A percentile compares a stretch with the other conserved stretches of the same genome.
These are phyloP conservation scores for Kwoniella sp. DNA, from an alignment of 768 basidiomycete species.

Conservation along the genomic window DNA sequence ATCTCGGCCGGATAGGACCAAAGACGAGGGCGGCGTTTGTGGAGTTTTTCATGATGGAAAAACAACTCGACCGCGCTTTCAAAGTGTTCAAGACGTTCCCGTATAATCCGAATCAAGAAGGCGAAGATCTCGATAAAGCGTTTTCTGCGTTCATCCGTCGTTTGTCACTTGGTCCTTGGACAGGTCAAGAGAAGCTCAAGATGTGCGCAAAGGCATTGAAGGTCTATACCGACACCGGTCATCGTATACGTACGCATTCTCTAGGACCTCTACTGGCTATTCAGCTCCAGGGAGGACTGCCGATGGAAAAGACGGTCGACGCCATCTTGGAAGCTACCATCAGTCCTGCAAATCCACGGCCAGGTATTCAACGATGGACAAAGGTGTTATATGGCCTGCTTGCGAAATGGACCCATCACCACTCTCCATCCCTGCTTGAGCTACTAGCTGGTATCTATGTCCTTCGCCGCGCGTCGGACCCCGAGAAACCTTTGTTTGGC, in stretches of 20 bases:
- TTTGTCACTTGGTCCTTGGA: slow-evolving; percentile 8
- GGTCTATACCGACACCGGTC: not conserved
- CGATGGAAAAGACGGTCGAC: slow-evolving; percentile 7
- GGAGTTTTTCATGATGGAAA: slow-evolving; percentile 16
- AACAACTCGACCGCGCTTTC: slow-evolving; percentile 8
- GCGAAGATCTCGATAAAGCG: slow-evolving; percentile 2
- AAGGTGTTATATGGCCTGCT: slow-evolving; percentile 15
- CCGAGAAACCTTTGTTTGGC: slow-evolving; percentile 6
- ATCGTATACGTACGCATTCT: not conserved
- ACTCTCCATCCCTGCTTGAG: slow-evolving; percentile 2
- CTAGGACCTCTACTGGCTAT: slow-evolving; percentile 21
- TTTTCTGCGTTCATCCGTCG: slow-evolving; percentile 10
- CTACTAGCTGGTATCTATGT: slow-evolving; percentile 11
- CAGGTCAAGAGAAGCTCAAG: slow-evolving; percentile 12
- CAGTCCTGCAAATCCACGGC: not conserved
- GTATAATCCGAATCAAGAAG: not conserved
- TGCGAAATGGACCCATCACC: slow-evolving; percentile 18
- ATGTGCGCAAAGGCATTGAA: not conserved
- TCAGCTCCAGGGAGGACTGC: slow-evolving; percentile 14
- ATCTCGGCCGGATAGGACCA: slow-evolving; percentile 12
- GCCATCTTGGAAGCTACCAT: slow-evolving; percentile 13
- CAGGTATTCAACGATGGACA: slow-evolving; percentile 20
- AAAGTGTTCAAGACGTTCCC: slow-evolving; percentile 10
- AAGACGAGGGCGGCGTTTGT: slow-evolving; percentile 22
- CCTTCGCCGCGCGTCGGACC: slow-evolving; percentile 2